Evolutionary conservation across 2,329 filamentous ascomycete species (phyloP).

Genomic region (Pyricularia grisea): DNA sequence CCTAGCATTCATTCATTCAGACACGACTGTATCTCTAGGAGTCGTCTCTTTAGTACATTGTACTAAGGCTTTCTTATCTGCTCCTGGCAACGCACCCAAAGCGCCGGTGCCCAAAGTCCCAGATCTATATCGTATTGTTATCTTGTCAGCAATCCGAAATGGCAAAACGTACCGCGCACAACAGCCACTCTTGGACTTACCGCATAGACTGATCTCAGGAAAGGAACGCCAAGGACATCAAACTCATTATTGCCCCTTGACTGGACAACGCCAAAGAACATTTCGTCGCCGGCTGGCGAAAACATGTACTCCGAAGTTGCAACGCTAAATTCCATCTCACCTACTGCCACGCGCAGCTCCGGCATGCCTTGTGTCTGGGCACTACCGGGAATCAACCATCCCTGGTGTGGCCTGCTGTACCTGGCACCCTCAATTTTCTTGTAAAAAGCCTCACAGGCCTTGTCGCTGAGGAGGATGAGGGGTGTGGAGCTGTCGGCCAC

Average conservation of each 20-base stretch:
- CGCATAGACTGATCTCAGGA: slow-evolving; percentile 56
- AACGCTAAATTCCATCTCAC: slow-evolving; percentile 40
- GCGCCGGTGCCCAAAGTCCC: slow-evolving; percentile 50
- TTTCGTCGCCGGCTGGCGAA: slow-evolving; percentile 41
- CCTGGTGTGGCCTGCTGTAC: slow-evolving; percentile 47
- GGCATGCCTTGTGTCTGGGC: slow-evolving; percentile 45
- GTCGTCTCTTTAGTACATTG: neutral
- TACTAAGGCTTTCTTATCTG: neutral
- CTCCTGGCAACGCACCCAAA: slow-evolving; percentile 49
- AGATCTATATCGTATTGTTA: slow-evolving; percentile 34
- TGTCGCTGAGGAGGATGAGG: slow-evolving; percentile 54
- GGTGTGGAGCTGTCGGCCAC: slow-evolving; percentile 68
- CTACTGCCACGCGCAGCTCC: slow-evolving; percentile 52
- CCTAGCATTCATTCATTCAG: no score
- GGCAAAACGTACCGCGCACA: neutral
- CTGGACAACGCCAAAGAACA: slow-evolving; percentile 57
- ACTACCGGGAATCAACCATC: slow-evolving; percentile 51
- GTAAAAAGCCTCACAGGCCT: slow-evolving; percentile 53
- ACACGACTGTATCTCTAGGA: neutral
- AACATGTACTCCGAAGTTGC: slow-evolving; percentile 56
- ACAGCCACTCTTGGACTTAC: slow-evolving; percentile 26
- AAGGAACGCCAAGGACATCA: slow-evolving; percentile 55
- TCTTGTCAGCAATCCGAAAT: neutral
- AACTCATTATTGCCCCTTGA: slow-evolving; percentile 47
- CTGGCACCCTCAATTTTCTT: slow-evolving; percentile 49